phyloP scores from a whole-genome alignment of 1,139 yeast species.

The Pichia sp. region DNA sequence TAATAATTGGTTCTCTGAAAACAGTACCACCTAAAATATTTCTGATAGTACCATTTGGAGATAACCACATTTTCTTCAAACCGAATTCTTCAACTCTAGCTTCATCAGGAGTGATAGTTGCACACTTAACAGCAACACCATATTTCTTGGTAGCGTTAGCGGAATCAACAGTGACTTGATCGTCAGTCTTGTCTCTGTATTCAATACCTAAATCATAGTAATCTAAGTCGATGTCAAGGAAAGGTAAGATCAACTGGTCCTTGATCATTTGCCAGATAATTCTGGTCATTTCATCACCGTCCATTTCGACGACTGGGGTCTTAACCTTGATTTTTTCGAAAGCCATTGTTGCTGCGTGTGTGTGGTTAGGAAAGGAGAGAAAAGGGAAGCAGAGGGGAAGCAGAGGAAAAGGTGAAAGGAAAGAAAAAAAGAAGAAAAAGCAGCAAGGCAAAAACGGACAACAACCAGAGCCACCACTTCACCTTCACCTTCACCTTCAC shows the following conservation, averaged over 20 bases:
- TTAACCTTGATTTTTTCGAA: conserved; percentile 56
- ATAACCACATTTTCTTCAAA: conserved; percentile 77
- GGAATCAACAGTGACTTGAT: conserved; percentile 67
- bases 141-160: conserved; percentile 69
- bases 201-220: conserved; percentile 71
- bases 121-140: conserved; percentile 82
- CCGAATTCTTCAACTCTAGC: conserved; percentile 70
- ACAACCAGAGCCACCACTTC: no score
- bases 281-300: conserved; percentile 84
- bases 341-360: conserved; percentile 12
- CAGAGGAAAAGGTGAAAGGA: conserved; percentile 8
- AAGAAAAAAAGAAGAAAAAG: not conserved
- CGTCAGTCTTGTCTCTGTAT: conserved; percentile 66
- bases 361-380: not conserved
- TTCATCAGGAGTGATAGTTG: conserved; percentile 83
- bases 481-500: no score
- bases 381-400: not conserved
- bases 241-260: conserved; percentile 62
- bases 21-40: conserved; percentile 80
- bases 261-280: conserved; percentile 77
- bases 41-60: conserved; percentile 82
- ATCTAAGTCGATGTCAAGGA: conserved; percentile 63
- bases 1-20: conserved; percentile 76
- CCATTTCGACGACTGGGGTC: conserved; percentile 74
- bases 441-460: not conserved